phyloP scores from a whole-genome alignment of 176 grass and related monocot species.

The Guadua angustifolia region DNA sequence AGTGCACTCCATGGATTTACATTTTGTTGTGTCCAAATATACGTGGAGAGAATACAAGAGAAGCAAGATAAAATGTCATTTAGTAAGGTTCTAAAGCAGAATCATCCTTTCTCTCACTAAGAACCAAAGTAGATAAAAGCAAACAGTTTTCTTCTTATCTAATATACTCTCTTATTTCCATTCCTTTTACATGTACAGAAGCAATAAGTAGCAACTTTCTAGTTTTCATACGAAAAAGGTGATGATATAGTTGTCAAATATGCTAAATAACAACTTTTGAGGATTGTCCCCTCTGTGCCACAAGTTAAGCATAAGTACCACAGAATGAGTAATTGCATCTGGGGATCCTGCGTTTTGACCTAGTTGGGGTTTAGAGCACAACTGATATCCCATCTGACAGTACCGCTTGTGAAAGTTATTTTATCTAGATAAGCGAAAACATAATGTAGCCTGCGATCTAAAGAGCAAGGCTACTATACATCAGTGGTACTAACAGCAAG shows the following conservation, averaged over 20 bases:
- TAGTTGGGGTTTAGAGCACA: too few relatives aligned
- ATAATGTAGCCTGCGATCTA: background rate
- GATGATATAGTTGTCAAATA: background rate
- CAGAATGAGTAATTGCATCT: background rate
- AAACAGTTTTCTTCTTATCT: background rate
- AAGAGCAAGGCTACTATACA: conserved; percentile 6
- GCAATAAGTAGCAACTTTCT: background rate
- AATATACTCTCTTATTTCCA: background rate
- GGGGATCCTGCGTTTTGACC: background rate
- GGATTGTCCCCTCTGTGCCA: background rate
- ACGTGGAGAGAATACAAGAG: background rate
- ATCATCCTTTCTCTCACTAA: background rate
- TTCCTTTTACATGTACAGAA: background rate
- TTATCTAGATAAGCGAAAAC: background rate
- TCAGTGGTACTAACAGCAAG: background rate
- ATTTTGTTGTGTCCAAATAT: too few relatives aligned
- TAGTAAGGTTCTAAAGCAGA: background rate
- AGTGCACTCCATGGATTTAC: too few relatives aligned
- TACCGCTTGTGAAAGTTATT: background rate
- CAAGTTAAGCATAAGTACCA: background rate
- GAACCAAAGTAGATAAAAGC: background rate
- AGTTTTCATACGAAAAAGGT: background rate
- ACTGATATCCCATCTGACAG: background rate
- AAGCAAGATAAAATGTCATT: background rate
- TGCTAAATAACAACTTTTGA: background rate